Evolutionary conservation across 2,329 filamentous ascomycete genomes (phyloP).

Genomic region (Fusarium sororula): DNA sequence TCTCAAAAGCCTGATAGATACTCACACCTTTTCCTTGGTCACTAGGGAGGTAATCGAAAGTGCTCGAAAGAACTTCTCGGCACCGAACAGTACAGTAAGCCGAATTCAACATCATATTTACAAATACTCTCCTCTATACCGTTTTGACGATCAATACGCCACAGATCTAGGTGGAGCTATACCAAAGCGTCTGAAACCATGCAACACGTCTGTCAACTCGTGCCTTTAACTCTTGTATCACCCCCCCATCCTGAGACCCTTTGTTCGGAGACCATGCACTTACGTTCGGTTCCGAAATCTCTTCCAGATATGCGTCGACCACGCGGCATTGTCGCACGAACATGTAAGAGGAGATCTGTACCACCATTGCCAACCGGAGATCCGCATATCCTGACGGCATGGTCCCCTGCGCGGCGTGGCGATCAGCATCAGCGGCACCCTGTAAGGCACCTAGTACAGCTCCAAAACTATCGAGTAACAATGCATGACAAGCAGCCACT

Average conservation of each 20-base stretch:
- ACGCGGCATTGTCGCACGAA: neutral
- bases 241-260: too few species aligned
- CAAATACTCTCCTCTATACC: too few species aligned
- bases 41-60: neutral
- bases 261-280: too few species aligned
- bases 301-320: neutral
- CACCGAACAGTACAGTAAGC: neutral
- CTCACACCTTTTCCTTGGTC: too few species aligned
- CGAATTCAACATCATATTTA: neutral
- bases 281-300: neutral
- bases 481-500: neutral
- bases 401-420: fast-evolving
- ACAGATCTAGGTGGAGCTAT: neutral
- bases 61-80: neutral
- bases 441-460: neutral
- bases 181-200: neutral
- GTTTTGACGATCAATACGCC: fast-evolving
- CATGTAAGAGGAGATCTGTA: neutral
- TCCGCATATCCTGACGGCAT: neutral
- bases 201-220: too few species aligned
- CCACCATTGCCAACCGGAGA: neutral
- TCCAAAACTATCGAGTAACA: neutral
- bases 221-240: neutral
- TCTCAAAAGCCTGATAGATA: too few species aligned
- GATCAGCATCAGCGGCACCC: too few species aligned